Evolutionary conservation across 2,329 filamentous ascomycete genomes (phyloP).

Genomic region (Phialemoniopsis sp.): DNA sequence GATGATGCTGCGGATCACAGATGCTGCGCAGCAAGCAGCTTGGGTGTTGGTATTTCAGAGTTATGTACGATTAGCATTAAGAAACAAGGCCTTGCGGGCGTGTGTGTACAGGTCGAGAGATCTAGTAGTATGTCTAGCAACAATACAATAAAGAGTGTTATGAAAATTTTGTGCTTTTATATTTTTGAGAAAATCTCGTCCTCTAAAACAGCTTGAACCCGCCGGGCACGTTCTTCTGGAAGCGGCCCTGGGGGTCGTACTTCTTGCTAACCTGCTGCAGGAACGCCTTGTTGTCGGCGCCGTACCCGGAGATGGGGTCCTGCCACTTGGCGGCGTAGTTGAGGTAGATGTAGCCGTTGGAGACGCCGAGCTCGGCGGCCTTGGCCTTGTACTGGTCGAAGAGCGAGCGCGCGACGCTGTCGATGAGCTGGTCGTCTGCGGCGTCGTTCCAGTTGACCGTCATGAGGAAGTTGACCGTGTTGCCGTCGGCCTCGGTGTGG

Average conservation of each 20-base stretch:
- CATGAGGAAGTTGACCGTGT: conserved; percentile 22
- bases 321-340: conserved; percentile 29
- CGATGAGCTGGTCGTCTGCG: conserved; percentile 18
- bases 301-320: conserved; percentile 25
- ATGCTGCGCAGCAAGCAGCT: no score
- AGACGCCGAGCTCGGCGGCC: conserved; percentile 17
- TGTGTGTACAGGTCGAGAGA: no score
- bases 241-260: conserved; percentile 29
- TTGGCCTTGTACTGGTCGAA: no score
- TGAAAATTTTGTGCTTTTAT: no score
- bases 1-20: no score
- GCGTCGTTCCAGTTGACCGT: conserved; percentile 22
- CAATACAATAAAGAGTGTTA: no score
- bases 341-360: conserved; percentile 12
- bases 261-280: conserved; percentile 22
- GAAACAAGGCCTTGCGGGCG: no score
- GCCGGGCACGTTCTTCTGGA: conserved; percentile 28
- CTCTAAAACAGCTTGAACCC: conserved; percentile 36
- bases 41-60: no score
- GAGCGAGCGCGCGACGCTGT: conserved; percentile 24
- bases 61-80: no score
- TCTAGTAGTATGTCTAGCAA: no score
- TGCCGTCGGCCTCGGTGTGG: conserved; percentile 23
- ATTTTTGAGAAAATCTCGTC: no score
- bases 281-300: conserved; percentile 20